Conservation (phyloP, 257 asterid species). For the Przewalskia tangutica region DNA sequence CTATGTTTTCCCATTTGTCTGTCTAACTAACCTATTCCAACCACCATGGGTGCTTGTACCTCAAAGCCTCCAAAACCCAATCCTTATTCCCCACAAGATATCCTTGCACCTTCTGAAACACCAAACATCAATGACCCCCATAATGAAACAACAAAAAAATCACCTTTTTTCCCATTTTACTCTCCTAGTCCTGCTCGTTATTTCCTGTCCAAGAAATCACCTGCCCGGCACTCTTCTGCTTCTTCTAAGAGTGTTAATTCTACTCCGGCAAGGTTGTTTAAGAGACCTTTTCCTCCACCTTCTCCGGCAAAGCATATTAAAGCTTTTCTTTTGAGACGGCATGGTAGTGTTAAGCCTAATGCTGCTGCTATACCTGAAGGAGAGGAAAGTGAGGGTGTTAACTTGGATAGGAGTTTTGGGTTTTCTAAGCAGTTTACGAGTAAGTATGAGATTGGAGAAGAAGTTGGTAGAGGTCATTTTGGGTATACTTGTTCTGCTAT, state of each 20-base stretch:
- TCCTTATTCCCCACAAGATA: constrained; percentile 33
- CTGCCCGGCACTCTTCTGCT: constrained; percentile 15
- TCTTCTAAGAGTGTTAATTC: constrained; percentile 21
- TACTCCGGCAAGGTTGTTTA: constrained; percentile 29
- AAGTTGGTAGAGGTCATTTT: constrained; percentile 67
- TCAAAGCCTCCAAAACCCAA: constrained; percentile 50
- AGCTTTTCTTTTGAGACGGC: constrained; percentile 32
- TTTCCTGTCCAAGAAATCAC: constrained; percentile 28
- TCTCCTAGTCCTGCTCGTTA: constrained; percentile 24
- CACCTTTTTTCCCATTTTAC: constrained; percentile 21
- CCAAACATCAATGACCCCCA: not conserved
- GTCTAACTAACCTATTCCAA: not conserved
- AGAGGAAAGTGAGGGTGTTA: constrained; percentile 16
- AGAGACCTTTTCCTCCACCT: constrained; percentile 42
- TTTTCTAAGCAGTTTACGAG: constrained; percentile 38
- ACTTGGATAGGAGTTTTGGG: constrained; percentile 58
- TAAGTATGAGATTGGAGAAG: constrained; percentile 48
- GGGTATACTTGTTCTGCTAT: constrained; percentile 57
- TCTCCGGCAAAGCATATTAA: constrained; percentile 52
- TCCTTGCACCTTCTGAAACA: constrained; percentile 8
- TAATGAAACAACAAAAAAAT: constrained; percentile 7
- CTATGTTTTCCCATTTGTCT: not conserved
- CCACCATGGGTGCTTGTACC: constrained; percentile 41
- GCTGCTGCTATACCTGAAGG: constrained; percentile 21
- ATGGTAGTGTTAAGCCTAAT: constrained; percentile 27